Evolutionary conservation across 1,139 yeast genomes (phyloP).

Genomic region (Sugiyamaella pinicola): DNA sequence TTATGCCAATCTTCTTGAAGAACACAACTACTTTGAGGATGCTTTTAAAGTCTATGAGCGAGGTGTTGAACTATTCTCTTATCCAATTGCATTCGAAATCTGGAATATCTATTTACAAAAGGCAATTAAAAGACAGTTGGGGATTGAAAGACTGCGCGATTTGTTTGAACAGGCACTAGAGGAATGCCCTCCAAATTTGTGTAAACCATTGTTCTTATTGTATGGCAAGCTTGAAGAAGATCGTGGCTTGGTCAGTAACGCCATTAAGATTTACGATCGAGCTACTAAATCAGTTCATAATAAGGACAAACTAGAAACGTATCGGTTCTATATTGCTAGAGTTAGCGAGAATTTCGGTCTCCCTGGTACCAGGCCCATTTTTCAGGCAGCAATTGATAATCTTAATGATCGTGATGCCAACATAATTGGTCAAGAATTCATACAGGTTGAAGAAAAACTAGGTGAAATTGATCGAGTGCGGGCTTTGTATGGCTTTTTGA

Average conservation of each 20-base stretch:
- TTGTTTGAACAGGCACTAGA: constrained; percentile 66
- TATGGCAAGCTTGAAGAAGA: constrained; percentile 67
- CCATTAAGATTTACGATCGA: constrained; percentile 49
- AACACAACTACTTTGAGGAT: constrained; percentile 51
- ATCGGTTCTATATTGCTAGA: constrained; percentile 41
- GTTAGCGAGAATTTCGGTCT: constrained; percentile 43
- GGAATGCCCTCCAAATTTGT: constrained; percentile 52
- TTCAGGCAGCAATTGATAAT: constrained; percentile 48
- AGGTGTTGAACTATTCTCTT: constrained; percentile 62
- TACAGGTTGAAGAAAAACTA: constrained; percentile 52
- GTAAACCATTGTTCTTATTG: constrained; percentile 54
- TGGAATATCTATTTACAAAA: constrained; percentile 71
- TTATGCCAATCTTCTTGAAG: constrained; percentile 65
- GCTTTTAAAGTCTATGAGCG: constrained; percentile 67
- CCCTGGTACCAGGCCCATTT: constrained; percentile 45
- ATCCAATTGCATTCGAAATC: constrained; percentile 66
- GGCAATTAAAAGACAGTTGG: constrained; percentile 46
- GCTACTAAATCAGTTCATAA: constrained; percentile 46
- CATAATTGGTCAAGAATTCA: constrained; percentile 45
- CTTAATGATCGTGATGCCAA: constrained; percentile 45
- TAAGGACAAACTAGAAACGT: constrained; percentile 43
- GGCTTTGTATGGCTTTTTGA: constrained; percentile 54
- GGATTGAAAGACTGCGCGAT: constrained; percentile 67
- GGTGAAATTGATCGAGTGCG: constrained; percentile 63
- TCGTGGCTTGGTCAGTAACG: constrained; percentile 49